These are phyloP conservation scores for Emericellopsis atlantica DNA, from an alignment of 2,329 filamentous ascomycete genomes.

Conservation along the genomic window DNA sequence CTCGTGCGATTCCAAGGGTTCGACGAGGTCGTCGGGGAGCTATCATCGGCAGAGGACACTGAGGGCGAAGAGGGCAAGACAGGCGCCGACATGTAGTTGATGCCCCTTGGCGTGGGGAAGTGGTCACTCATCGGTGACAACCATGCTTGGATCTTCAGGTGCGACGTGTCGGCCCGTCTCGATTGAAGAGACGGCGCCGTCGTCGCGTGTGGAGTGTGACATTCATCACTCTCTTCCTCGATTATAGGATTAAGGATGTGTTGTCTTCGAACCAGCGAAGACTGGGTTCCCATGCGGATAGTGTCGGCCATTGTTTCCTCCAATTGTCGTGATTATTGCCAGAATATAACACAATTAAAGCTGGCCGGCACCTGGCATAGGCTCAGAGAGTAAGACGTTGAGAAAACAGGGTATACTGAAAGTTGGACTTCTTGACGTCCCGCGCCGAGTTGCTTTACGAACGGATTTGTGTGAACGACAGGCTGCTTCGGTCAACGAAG, in stretches of 20 bases:
- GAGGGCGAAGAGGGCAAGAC: conserved; percentile 50
- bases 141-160: conserved; percentile 44
- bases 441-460: conserved; percentile 14
- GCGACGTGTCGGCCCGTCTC: conserved; percentile 18
- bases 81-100: conserved; percentile 51
- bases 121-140: conserved; percentile 47
- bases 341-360: conserved; percentile 8
- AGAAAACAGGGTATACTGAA: conserved; percentile 7
- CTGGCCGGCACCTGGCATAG: background rate
- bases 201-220: conserved; percentile 9
- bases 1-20: conserved; percentile 52
- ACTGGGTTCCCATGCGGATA: conserved; percentile 8
- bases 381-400: background rate
- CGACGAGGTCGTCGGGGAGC: conserved; percentile 41
- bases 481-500: conserved; percentile 32
- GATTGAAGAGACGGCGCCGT: conserved; percentile 7
- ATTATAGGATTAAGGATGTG: conserved; percentile 54
- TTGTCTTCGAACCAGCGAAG: conserved; percentile 43
- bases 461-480: conserved; percentile 18
- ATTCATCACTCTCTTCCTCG: conserved; percentile 37
- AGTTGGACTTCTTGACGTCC: conserved; percentile 17
- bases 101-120: conserved; percentile 60
- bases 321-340: conserved; percentile 14
- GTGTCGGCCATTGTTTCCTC: conserved; percentile 33
- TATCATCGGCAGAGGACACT: conserved; percentile 36